Evolutionary conservation across 345 rosid genomes (phyloP).

Genomic region (Populus tremula): DNA sequence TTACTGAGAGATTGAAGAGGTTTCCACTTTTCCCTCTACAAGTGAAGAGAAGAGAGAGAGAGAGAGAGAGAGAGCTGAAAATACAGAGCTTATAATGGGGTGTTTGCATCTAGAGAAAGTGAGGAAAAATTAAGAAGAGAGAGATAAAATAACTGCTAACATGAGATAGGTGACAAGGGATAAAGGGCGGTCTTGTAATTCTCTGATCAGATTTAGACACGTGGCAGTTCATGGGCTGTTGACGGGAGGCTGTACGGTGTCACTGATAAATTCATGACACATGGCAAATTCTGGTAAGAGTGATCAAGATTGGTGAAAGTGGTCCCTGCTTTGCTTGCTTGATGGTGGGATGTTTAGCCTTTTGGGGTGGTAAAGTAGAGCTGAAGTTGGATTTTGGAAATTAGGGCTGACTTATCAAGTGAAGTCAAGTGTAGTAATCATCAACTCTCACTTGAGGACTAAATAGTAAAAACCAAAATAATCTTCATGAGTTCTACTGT

Average conservation of each 20-base stretch:
- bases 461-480: background rate
- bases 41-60: constrained; percentile 16
- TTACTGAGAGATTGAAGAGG: constrained; percentile 7
- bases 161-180: constrained; percentile 18
- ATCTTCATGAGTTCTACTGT: background rate
- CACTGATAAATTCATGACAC: constrained; percentile 13
- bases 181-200: constrained; percentile 6
- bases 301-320: background rate
- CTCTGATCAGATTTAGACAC: constrained; percentile 17
- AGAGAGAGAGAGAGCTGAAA: background rate
- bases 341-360: constrained; percentile 10
- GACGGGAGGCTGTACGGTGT: constrained; percentile 10
- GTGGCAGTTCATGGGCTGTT: constrained; percentile 22
- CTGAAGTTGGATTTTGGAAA: constrained; percentile 3
- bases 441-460: background rate
- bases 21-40: constrained; percentile 3
- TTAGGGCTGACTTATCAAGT: background rate
- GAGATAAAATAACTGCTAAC: constrained; percentile 33
- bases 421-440: background rate
- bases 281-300: constrained; percentile 10
- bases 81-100: background rate
- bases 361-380: background rate
- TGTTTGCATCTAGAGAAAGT: constrained; percentile 35
- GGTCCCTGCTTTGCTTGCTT: background rate
- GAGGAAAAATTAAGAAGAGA: background rate